A percentile compares a stretch with the other conserved stretches of the same genome.
These are phyloP conservation scores for Cornus controversa DNA, from an alignment of 148 eudicot species.

Conservation along the genomic window DNA sequence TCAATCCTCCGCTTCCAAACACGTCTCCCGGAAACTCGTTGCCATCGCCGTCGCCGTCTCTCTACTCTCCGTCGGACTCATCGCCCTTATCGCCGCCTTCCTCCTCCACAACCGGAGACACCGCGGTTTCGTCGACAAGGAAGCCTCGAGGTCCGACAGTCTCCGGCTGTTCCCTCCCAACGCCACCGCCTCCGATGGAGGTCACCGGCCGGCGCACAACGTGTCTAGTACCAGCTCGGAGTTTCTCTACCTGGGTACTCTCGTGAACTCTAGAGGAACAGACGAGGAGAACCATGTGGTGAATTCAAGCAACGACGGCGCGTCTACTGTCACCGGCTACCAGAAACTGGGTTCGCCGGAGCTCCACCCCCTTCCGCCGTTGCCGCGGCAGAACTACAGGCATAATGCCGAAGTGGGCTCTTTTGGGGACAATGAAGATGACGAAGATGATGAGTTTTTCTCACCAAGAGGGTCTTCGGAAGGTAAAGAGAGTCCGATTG, in stretches of 20 bases:
- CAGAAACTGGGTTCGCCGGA: conserved; percentile 63
- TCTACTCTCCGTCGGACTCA: conserved; percentile 32
- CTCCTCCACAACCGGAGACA: conserved; percentile 25
- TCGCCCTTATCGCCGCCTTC: conserved; percentile 33
- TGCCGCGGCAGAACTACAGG: conserved; percentile 32
- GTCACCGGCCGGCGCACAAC: conserved; percentile 4
- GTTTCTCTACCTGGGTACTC: conserved; percentile 61
- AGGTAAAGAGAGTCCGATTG: conserved; percentile 9
- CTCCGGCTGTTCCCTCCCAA: conserved; percentile 38
- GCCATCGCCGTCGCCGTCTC: conserved; percentile 36
- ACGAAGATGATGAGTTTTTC: conserved; percentile 50
- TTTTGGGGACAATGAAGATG: conserved; percentile 7
- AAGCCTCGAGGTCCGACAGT: conserved; percentile 24
- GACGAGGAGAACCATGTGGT: not conserved
- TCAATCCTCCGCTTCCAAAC: conserved; percentile 32
- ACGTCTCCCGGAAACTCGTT: conserved; percentile 44
- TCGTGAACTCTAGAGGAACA: conserved; percentile 27
- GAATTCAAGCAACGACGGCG: conserved; percentile 2
- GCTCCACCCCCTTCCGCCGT: conserved; percentile 81
- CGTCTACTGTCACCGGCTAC: conserved; percentile 9
- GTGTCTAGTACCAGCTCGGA: conserved; percentile 47
- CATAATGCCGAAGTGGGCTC: not conserved
- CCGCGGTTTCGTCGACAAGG: not conserved
- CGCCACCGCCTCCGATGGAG: conserved; percentile 42
- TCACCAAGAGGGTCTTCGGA: conserved; percentile 50